Base-by-base conservation (phyloP, 2,329 filamentous ascomycete genomes). In the Fusarium multiceps region DNA sequence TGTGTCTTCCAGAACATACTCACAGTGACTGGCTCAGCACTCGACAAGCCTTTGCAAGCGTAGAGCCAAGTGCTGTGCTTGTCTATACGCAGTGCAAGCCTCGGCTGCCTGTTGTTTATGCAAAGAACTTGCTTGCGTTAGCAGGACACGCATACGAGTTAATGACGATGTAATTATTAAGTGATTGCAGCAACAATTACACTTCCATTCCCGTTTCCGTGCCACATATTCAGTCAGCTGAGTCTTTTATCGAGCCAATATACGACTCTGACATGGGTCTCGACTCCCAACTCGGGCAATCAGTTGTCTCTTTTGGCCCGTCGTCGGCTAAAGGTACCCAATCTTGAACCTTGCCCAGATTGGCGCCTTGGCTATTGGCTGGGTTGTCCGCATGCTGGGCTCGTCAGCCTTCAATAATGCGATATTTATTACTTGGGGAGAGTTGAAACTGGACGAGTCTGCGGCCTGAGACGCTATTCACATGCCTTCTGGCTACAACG, bases 301-400 rank as follows among this genome's bases (percentile, higher is more conserved):
- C 18, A 27, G 47, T 30, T 42, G n/a, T 63, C 42, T 37, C 30
- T 54, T 68, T 63, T 23, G 50, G 47, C 58, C 58, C 46, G 47
- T 60, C 47, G 20, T 66, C 67, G 67, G 63, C 37, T 70, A 68
- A 71, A 55, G 46, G 41, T 40, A 21, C 67, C 51, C 16, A 59
- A 45, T 68, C 51, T 63, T 30, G 34, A 16, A 37, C 12, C 45
- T 62, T 69, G 62, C 67, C 62, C 53, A 49, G 54, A 53, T 20
- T 59, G 32, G 32, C 43, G 28, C 42, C 37, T 30, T 40, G 32
- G 27, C 32, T 32, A 68, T 69, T 70, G 50, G 67, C 20, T 45
- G 30, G 20, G 27, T 30, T 12, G 37, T n/a, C 66, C 66, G 57
- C 67, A 69, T 70, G 41, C 40, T 18, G 25, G 21, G 45, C 46